Evolutionary conservation across 176 grass and related monocot species (phyloP).

Genomic region (Oryza glaberrima): DNA sequence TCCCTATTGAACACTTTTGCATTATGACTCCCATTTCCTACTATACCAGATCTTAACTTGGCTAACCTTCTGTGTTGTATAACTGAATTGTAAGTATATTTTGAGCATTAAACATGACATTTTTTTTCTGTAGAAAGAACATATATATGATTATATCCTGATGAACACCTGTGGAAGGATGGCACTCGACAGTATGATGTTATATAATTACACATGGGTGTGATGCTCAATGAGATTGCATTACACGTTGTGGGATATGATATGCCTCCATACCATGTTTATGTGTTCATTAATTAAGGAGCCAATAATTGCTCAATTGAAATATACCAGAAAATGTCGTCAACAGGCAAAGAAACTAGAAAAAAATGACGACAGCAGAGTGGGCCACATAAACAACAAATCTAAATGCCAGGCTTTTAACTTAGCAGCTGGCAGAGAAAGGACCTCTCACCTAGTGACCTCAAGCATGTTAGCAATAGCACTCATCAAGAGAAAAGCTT

Average conservation of each 20-base stretch:
- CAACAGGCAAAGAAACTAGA: conserved; percentile 21
- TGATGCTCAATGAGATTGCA: conserved; percentile 3
- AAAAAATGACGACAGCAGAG: conserved; percentile 11
- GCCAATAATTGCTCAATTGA: conserved; percentile 8
- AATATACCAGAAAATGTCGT: conserved; percentile 1
- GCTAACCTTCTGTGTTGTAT: too few species aligned
- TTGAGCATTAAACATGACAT: too few species aligned
- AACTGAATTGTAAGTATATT: too few species aligned
- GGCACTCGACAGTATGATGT: neutral
- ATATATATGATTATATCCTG: conserved; percentile 12
- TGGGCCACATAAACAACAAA: conserved; percentile 19
- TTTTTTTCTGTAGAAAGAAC: neutral
- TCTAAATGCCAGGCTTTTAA: conserved; percentile 10
- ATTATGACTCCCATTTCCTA: too few species aligned
- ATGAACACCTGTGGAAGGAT: neutral
- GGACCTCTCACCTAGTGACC: neutral
- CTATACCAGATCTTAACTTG: too few species aligned
- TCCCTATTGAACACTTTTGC: neutral
- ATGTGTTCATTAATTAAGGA: neutral
- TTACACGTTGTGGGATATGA: conserved; percentile 4
- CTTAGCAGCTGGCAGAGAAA: conserved; percentile 12
- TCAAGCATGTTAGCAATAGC: neutral
- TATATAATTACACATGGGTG: conserved; percentile 9
- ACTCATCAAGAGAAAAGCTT: conserved; percentile 24
- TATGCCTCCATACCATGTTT: neutral